Percentiles rank a stretch among this genome's conserved stretches.
Conservation (phyloP, 768 basidiomycete genomes). For the Leccinum fibrillosum region DNA sequence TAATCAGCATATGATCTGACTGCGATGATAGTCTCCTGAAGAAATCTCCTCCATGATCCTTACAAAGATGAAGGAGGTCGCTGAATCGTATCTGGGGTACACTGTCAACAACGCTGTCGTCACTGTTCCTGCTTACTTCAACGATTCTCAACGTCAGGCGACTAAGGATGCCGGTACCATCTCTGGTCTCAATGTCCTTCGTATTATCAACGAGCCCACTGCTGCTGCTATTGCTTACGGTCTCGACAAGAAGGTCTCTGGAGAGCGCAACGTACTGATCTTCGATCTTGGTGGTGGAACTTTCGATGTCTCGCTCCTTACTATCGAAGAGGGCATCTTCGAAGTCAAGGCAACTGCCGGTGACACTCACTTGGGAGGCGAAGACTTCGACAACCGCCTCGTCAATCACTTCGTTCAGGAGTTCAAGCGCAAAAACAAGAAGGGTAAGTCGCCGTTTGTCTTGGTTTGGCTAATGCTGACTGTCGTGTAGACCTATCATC, state of each 20-base stretch:
- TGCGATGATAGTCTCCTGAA: conserved; percentile 70
- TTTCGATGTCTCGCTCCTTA: conserved; percentile 95
- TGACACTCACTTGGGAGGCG: conserved; percentile 97
- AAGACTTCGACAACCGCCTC: conserved; percentile 97
- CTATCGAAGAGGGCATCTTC: conserved; percentile 97
- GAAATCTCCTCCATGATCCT: conserved; percentile 99
- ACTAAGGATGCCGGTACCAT: conserved; percentile 98
- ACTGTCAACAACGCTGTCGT: conserved; percentile 88
- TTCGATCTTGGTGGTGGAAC: conserved; percentile 99
- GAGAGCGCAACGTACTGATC: conserved; percentile 94
- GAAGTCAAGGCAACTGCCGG: conserved; percentile 98
- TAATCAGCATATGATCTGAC: conserved; percentile 13
- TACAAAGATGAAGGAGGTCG: conserved; percentile 97
- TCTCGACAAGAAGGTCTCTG: conserved; percentile 88
- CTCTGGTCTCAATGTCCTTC: conserved; percentile 90
- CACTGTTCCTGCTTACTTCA: conserved; percentile 97
- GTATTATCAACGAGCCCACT: conserved; percentile 99
- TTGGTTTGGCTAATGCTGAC: conserved; percentile 3
- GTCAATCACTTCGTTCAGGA: conserved; percentile 96
- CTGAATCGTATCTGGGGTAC: conserved; percentile 91
- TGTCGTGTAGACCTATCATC: conserved; percentile 65
- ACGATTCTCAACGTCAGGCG: conserved; percentile 97
- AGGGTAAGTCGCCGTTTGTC: conserved; percentile 45
- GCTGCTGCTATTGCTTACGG: conserved; percentile 98
- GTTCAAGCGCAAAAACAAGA: conserved; percentile 98